Percentiles rank a stretch among this genome's conserved stretches.
These are phyloP conservation scores for Paramecium sonneborni DNA, from an alignment of 73 alveolate genomes.

Conservation along the genomic window DNA sequence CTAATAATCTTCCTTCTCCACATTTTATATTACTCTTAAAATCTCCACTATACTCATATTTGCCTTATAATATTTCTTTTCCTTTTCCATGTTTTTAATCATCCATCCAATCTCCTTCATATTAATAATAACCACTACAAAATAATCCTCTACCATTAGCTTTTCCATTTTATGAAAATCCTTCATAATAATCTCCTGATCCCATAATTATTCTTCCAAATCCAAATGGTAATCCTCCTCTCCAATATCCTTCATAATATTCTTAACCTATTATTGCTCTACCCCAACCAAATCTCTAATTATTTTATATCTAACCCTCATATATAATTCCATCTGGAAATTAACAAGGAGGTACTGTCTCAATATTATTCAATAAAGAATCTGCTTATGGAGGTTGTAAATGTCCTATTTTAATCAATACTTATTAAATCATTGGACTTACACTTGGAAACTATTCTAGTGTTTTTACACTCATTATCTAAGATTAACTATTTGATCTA, in stretches of 20 bases:
- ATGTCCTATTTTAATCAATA: not conserved
- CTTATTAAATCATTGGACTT: not conserved
- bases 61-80: not conserved
- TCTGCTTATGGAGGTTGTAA: not conserved
- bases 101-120: constrained; percentile 72
- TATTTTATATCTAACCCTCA: constrained; percentile 63
- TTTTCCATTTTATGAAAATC: constrained; percentile 13
- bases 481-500: constrained; percentile 36
- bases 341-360: constrained; percentile 12
- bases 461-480: not conserved
- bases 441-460: constrained; percentile 5
- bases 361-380: not conserved
- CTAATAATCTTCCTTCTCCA: constrained; percentile 35
- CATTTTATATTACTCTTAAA: constrained; percentile 59
- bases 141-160: constrained; percentile 64
- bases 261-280: constrained; percentile 51
- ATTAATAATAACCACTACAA: constrained; percentile 40
- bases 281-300: constrained; percentile 64
- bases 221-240: constrained; percentile 61
- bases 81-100: constrained; percentile 71
- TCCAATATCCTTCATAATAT: constrained; percentile 69
- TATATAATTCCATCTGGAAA: constrained; percentile 59
- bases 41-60: constrained; percentile 64
- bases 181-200: constrained; percentile 61
- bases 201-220: constrained; percentile 55